phyloP scores from a whole-genome alignment of 1,139 yeast species.

The Geotrichum australiense region DNA sequence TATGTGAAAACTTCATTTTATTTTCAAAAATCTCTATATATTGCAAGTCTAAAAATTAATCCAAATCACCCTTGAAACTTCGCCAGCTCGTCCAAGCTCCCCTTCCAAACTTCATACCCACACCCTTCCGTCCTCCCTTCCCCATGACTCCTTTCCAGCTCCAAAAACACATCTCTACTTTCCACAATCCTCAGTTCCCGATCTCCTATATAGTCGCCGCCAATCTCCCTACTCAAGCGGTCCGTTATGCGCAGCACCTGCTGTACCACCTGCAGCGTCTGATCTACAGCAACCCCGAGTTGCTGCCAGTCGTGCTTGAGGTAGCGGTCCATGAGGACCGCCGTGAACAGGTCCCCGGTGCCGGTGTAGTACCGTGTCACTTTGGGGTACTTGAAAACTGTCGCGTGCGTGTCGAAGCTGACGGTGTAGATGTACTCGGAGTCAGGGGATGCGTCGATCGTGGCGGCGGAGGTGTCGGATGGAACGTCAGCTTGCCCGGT shows the following conservation, averaged over 20 bases:
- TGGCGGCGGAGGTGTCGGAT: too few species aligned
- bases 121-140: neutral
- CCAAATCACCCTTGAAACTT: neutral
- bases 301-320: constrained; percentile 29
- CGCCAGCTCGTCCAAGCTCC: neutral
- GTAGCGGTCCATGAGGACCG: constrained; percentile 59
- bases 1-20: too few species aligned
- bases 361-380: constrained; percentile 80
- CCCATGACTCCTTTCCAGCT: neutral
- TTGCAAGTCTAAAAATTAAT: too few species aligned
- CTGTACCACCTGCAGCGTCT: constrained; percentile 26
- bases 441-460: constrained; percentile 13
- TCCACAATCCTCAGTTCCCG: constrained; percentile 1
- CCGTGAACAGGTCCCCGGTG: constrained; percentile 86
- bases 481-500: neutral
- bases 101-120: neutral
- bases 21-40: too few species aligned
- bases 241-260: constrained; percentile 26
- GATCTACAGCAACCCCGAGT: constrained; percentile 22
- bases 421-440: constrained; percentile 34
- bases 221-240: neutral
- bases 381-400: constrained; percentile 38
- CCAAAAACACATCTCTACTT: neutral
- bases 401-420: neutral
- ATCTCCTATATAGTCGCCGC: neutral